Conservation (phyloP, 257 asterid genomes). For the Echium plantagineum region DNA sequence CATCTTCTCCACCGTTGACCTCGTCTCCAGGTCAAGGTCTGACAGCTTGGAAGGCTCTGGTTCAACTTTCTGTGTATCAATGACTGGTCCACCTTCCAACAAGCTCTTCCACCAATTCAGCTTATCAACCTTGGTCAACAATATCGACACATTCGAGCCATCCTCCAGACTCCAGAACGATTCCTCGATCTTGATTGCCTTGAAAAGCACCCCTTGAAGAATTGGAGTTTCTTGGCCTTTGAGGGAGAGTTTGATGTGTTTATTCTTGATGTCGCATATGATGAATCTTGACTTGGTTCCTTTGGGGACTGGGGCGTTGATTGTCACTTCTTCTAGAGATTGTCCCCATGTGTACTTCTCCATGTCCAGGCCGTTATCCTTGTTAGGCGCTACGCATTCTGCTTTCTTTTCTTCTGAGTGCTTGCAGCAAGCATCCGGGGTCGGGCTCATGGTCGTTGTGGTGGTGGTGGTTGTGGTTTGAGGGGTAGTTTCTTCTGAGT, state of each 20-base stretch:
- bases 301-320: conserved; percentile 27
- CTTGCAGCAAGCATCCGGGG: no score
- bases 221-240: conserved; percentile 41
- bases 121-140: conserved; percentile 2
- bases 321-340: conserved; percentile 21
- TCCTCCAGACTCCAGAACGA: conserved; percentile 16
- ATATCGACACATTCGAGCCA: neutral
- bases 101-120: conserved; percentile 9
- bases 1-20: conserved; percentile 17
- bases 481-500: conserved; percentile 17
- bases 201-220: conserved; percentile 23
- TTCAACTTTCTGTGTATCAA: conserved; percentile 18
- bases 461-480: neutral
- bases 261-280: conserved; percentile 42
- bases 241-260: conserved; percentile 42
- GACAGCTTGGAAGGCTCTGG: conserved; percentile 9
- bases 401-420: conserved; percentile 1
- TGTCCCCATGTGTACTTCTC: conserved; percentile 31
- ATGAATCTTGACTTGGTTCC: conserved; percentile 49
- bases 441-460: neutral
- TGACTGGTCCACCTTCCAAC: conserved; percentile 16
- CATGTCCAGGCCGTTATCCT: conserved; percentile 30
- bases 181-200: conserved; percentile 12
- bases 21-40: conserved; percentile 18
- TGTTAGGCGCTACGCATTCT: conserved; percentile 21